phyloP scores from a whole-genome alignment of 371 early-diverging fungal species.

The Mucor lusitanicus region DNA sequence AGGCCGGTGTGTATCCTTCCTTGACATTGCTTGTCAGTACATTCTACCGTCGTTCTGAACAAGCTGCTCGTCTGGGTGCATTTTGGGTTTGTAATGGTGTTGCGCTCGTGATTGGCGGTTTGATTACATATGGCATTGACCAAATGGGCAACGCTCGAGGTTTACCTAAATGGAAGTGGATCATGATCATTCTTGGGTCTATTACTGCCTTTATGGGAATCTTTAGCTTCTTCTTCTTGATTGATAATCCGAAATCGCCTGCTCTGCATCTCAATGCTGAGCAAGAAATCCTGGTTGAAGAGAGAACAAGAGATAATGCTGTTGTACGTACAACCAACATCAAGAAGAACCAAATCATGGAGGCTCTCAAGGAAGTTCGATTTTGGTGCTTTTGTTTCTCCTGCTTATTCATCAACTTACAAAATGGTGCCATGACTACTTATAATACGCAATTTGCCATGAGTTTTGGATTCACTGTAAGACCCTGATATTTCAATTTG shows the following conservation, averaged over 20 bases:
- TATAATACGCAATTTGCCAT: constrained; percentile 33
- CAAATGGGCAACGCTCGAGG: constrained; percentile 42
- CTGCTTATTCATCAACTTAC: constrained; percentile 32
- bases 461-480: constrained; percentile 41
- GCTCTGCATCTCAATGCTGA: constrained; percentile 33
- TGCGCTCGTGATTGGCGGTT: constrained; percentile 62
- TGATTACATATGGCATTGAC: constrained; percentile 60
- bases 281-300: constrained; percentile 39
- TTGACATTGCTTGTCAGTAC: constrained; percentile 39
- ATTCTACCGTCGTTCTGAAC: constrained; percentile 38
- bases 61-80: constrained; percentile 37
- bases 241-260: constrained; percentile 38
- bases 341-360: constrained; percentile 33
- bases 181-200: constrained; percentile 43
- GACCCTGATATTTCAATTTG: constrained; percentile 31
- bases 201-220: constrained; percentile 27
- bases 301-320: constrained; percentile 41
- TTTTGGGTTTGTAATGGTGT: constrained; percentile 50
- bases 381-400: constrained; percentile 36
- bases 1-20: constrained; percentile 32
- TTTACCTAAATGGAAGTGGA: constrained; percentile 60
- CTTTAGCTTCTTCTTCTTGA: constrained; percentile 36
- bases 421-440: constrained; percentile 41
- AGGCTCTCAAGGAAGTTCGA: constrained; percentile 34
- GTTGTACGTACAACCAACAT: constrained; percentile 31